These are phyloP conservation scores for Hanseniaspora clermontiae DNA, from an alignment of 805 yeast genomes.

Conservation along the genomic window DNA sequence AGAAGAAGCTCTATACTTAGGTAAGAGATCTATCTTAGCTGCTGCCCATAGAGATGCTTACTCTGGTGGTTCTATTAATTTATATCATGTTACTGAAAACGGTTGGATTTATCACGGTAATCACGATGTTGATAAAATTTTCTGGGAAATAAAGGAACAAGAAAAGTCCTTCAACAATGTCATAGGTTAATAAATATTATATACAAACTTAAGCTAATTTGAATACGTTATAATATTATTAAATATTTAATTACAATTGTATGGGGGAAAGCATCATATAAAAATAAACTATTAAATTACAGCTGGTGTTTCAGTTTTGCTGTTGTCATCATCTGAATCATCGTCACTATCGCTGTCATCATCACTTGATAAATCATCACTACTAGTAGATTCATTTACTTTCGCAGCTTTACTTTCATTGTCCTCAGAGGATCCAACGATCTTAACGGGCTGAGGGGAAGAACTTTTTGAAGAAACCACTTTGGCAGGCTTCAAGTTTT, in stretches of 20 bases:
- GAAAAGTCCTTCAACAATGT: slow-evolving; percentile 87
- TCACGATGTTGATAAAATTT: slow-evolving; percentile 75
- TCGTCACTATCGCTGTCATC: slow-evolving; percentile 13
- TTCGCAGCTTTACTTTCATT: slow-evolving; percentile 5
- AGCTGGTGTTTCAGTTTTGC: slow-evolving; percentile 13
- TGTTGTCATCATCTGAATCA: slow-evolving; percentile 22
- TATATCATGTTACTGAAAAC: slow-evolving; percentile 80
- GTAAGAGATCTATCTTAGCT: slow-evolving; percentile 89
- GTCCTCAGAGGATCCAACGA: slow-evolving; percentile 10
- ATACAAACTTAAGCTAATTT: slow-evolving; percentile 26
- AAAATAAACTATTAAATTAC: slow-evolving; percentile 19
- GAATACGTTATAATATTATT: background rate
- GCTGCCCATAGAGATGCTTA: slow-evolving; percentile 98
- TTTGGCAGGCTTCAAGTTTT: slow-evolving; percentile 17
- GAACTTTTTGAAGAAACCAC: background rate
- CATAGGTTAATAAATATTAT: slow-evolving; percentile 25
- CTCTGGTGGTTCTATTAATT: slow-evolving; percentile 91
- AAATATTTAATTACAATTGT: slow-evolving; percentile 8
- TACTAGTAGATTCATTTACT: slow-evolving; percentile 13
- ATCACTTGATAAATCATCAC: slow-evolving; percentile 12
- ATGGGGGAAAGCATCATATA: slow-evolving; percentile 1
- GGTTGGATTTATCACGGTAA: slow-evolving; percentile 98
- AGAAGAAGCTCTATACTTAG: slow-evolving; percentile 87
- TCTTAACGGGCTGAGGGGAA: background rate
- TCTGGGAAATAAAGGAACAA: slow-evolving; percentile 80